Percentiles rank a stretch among this genome's conserved stretches.
Conservation (phyloP, 2,329 filamentous ascomycete species). For the Xylariaceae sp. region DNA sequence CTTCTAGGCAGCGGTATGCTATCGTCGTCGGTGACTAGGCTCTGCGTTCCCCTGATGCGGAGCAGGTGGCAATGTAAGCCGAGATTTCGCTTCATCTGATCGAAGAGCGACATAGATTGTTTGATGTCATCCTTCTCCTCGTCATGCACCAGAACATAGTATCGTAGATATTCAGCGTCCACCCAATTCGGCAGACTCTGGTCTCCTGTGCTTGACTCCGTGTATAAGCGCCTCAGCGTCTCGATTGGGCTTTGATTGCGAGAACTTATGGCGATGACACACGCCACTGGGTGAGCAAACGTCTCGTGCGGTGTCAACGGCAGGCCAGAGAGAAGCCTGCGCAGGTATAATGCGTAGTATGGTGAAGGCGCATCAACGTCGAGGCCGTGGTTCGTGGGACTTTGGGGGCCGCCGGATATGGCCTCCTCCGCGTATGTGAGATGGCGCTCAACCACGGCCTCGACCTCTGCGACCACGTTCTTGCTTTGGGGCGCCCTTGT, state of each 20-base stretch:
- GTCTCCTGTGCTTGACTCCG: slow-evolving; percentile 71
- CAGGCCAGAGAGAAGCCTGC: slow-evolving; percentile 72
- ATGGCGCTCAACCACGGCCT: slow-evolving; percentile 73
- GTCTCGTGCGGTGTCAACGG: slow-evolving; percentile 81
- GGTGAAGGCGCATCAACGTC: slow-evolving; percentile 55
- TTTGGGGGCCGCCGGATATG: slow-evolving; percentile 30
- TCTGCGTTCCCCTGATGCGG: slow-evolving; percentile 74
- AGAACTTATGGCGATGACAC: slow-evolving; percentile 91
- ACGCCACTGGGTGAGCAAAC: slow-evolving; percentile 88
- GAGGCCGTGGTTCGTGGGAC: slow-evolving; percentile 33
- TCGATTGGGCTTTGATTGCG: slow-evolving; percentile 78
- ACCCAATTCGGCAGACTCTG: slow-evolving; percentile 75
- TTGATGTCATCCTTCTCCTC: slow-evolving; percentile 91
- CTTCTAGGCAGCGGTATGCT: slow-evolving; percentile 72
- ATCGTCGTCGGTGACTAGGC: slow-evolving; percentile 85
- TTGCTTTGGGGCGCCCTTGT: slow-evolving; percentile 12
- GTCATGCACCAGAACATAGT: slow-evolving; percentile 94
- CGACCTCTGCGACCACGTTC: slow-evolving; percentile 57
- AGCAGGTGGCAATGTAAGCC: slow-evolving; percentile 92
- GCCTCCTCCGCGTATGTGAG: slow-evolving; percentile 66
- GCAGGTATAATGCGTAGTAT: slow-evolving; percentile 79
- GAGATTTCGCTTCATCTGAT: slow-evolving; percentile 99
- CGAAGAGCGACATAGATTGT: slow-evolving; percentile 82
- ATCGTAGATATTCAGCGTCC: slow-evolving; percentile 83
- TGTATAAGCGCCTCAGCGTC: slow-evolving; percentile 75